These are phyloP conservation scores for Candida michaelii DNA, from an alignment of 805 yeast species.

Conservation along the genomic window DNA sequence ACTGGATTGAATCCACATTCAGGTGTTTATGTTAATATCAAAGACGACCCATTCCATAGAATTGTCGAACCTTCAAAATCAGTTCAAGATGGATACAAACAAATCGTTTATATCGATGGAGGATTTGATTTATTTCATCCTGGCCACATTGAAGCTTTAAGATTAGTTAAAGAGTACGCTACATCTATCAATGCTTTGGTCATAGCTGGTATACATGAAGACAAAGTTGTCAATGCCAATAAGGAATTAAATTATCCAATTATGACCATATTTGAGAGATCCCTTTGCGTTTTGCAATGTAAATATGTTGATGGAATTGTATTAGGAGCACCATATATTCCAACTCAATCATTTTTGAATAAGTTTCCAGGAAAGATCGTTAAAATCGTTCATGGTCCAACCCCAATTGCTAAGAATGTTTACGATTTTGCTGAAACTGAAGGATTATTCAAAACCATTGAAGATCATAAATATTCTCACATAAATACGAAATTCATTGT, in stretches of 20 bases:
- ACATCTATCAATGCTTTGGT: constrained; percentile 39
- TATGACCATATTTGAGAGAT: constrained; percentile 85
- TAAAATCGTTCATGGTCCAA: constrained; percentile 60
- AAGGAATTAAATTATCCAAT: constrained; percentile 73
- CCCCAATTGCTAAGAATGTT: constrained; percentile 34
- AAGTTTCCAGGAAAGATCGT: constrained; percentile 38
- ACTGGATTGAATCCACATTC: constrained; percentile 62
- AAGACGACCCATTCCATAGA: constrained; percentile 22
- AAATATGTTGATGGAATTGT: constrained; percentile 77
- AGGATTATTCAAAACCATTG: constrained; percentile 43
- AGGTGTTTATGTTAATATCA: constrained; percentile 49
- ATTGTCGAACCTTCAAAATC: constrained; percentile 35
- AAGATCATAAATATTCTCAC: constrained; percentile 58
- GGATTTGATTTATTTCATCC: constrained; percentile 91
- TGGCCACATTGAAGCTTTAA: constrained; percentile 80
- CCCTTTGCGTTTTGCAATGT: constrained; percentile 87
- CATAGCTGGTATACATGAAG: constrained; percentile 69
- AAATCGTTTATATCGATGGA: constrained; percentile 66
- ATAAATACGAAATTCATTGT: constrained; percentile 73
- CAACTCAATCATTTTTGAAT: constrained; percentile 40
- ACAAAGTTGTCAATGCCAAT: constrained; percentile 49
- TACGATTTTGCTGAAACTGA: constrained; percentile 33
- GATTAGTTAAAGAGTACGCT: constrained; percentile 37
- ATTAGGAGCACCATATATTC: constrained; percentile 63
- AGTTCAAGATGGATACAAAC: constrained; percentile 17